A percentile compares a stretch with the other conserved stretches of the same genome.
Evolutionary conservation across 31 red algal genomes (phyloP).

Genomic region (Odonthalia washingtoniensis): DNA sequence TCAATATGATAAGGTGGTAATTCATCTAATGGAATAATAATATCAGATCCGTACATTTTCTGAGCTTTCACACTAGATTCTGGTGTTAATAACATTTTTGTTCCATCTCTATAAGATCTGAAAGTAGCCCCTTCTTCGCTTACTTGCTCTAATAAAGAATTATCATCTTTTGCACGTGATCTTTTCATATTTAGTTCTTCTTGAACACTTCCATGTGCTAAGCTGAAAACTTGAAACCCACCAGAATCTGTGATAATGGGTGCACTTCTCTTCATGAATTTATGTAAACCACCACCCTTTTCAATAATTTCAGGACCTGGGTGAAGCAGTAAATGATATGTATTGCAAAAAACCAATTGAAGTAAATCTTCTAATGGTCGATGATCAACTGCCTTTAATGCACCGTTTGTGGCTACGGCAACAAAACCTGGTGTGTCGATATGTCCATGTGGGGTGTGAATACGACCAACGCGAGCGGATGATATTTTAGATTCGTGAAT

Average conservation of each 20-base stretch:
- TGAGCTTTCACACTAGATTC: slow-evolving; percentile 91
- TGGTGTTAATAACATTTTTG: slow-evolving; percentile 75
- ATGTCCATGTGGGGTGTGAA: slow-evolving; percentile 95
- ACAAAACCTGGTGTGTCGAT: slow-evolving; percentile 96
- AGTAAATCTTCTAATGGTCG: slow-evolving; percentile 52
- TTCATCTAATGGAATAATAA: slow-evolving; percentile 98
- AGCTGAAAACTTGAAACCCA: slow-evolving; percentile 94
- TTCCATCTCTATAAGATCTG: slow-evolving; percentile 89
- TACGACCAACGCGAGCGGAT: slow-evolving; percentile 78
- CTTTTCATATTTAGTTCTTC: slow-evolving; percentile 96
- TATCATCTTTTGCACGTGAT: background rate
- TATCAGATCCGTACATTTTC: slow-evolving; percentile 90
- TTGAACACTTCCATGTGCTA: slow-evolving; percentile 89
- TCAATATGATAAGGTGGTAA: slow-evolving; percentile 96
- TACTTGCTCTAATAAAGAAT: slow-evolving; percentile 54
- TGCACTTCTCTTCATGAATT: slow-evolving; percentile 78
- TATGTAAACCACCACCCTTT: slow-evolving; percentile 94
- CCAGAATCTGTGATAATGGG: slow-evolving; percentile 98
- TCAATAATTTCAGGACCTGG: slow-evolving; percentile 86
- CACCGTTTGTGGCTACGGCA: slow-evolving; percentile 96
- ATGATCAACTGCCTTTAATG: slow-evolving; percentile 94
- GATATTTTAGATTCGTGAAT: slow-evolving; percentile 78
- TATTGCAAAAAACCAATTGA: slow-evolving; percentile 97
- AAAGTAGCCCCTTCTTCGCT: slow-evolving; percentile 90
- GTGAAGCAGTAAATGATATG: slow-evolving; percentile 95